Evolutionary conservation across 192 early-diverging fungal genomes (phyloP), one percentile per base, ranked within the genome.

Genomic region (Gigaspora rosea): DNA sequence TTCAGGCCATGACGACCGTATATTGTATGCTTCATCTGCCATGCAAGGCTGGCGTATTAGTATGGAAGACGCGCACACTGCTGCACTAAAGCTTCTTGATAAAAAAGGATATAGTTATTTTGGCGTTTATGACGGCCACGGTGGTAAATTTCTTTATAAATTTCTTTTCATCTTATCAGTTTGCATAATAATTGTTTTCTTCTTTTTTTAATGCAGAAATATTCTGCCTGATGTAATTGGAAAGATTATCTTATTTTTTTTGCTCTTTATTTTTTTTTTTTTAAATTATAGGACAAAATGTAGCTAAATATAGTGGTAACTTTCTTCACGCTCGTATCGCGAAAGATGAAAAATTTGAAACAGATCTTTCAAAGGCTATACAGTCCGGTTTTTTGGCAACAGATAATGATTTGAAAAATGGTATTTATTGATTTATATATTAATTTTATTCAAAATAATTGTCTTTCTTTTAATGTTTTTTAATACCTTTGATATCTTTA

Each of bases 31-130:
- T 51, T 92, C 94, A 57, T 95, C 93, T 51, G 90, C 88, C 66
- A 98, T 98, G 97, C 97, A 99, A 87, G 97, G 97, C 69, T 99
- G 97, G 97, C 87, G 97, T 85, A 88, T 94, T 50, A 93, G 91
- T 91, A 99, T 99, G 97, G 97, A 99, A 84, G 97, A 99, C 85
- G 95, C 95, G 20, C 97, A 99, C 86, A 92, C 95, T 20, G 94
- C 95, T 58, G 62, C 95, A 58, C 86, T 96, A 46, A 90, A 89
- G 69, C 66, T 97, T 9, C 84, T 85, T 35, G 88, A 86, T 27
- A 86, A 87, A 54, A 86, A 90, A 51, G 83, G 83, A 65, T 83
- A 85, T 18, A 92, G 93, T 32, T 97, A 97, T 82, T 99, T 97
- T 88, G 94, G 91, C n/a, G 96, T 99, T 18, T 99, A 92, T 83